Evolutionary conservation across 2,329 filamentous ascomycete species (phyloP), one percentile per base, ranked within the genome.

Genomic region (Monilinia fructigena): DNA sequence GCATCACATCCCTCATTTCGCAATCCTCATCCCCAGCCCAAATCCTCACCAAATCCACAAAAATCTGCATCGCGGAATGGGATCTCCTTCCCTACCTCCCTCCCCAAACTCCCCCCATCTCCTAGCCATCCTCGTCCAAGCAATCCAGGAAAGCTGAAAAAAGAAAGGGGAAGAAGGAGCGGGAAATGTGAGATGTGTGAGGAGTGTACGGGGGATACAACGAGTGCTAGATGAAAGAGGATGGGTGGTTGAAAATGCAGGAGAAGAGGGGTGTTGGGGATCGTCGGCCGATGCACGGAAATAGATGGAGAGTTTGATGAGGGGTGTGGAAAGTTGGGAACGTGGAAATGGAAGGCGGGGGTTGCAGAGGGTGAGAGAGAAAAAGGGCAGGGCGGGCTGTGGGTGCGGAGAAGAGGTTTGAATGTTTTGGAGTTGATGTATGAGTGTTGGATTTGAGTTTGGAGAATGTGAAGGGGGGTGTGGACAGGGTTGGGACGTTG

Each of bases 91-190:
- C 79, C 81, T 0, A 78, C 77, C 0, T 68, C 78, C 31, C 73
- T 72, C 7, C 75, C 77, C 1, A 78, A 80, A 0, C 68, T 76
- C 55, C 79, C 79, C 83, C 23, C 84, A 86, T 68, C 79, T 86
- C 8, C 75, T 86, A 1, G 81, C 83, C n/a, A 79, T 80, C 2
- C 72, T 86, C 26, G 74, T 82, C 0, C 75, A 79, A 47, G 80
- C 77, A 0, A 73, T 77, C 4, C 71, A 83, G 1, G 82, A 85
- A 71, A 77, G 75, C 2, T 16, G 55, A 12, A 63, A 28, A 78
- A 78, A 76, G 75, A 78, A 42, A 78, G 78, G 62, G 64, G 69
- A 0, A 68, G 74, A 0, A 80, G 78, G 63, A 67, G 63, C 0
- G 78, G 77, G 11, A 86, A 87, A 65, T 53, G 63, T 65, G 18